A percentile compares a stretch with the other conserved stretches of the same genome.
phyloP scores from a whole-genome alignment of 2,329 filamentous ascomycete species.

The Colletotrichum lupini region DNA sequence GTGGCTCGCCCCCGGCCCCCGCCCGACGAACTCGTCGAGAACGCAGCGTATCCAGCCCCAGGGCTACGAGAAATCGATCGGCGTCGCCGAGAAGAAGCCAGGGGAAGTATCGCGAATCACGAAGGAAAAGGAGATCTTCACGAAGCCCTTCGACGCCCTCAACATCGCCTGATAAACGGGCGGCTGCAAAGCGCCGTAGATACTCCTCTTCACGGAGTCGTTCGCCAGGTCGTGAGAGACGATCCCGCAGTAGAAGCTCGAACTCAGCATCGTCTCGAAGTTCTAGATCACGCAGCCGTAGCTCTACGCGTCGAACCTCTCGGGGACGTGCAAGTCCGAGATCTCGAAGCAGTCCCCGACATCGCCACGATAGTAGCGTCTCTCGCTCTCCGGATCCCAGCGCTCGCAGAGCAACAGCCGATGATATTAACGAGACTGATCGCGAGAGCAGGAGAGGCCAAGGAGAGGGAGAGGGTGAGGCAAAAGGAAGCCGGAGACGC shows the following conservation, averaged over 20 bases:
- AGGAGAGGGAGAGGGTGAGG: background rate
- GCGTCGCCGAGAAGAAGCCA: constrained; percentile 48
- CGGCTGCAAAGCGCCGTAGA: constrained; percentile 60
- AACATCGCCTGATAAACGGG: constrained; percentile 49
- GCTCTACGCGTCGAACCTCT: constrained; percentile 42
- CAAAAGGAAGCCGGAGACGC: constrained; percentile 49
- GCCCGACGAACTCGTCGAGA: constrained; percentile 47
- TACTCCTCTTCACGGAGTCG: constrained; percentile 61
- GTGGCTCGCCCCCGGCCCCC: constrained; percentile 46
- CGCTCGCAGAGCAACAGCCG: background rate
- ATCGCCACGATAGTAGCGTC: background rate
- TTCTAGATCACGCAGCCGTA: constrained; percentile 52
- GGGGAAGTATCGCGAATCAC: constrained; percentile 36
- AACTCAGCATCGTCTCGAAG: constrained; percentile 52
- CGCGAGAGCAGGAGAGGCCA: background rate
- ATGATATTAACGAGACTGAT: background rate
- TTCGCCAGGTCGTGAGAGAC: constrained; percentile 52
- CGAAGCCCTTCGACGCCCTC: constrained; percentile 45
- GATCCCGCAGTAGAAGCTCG: constrained; percentile 44
- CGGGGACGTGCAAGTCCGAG: constrained; percentile 28
- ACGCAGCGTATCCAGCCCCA: constrained; percentile 43
- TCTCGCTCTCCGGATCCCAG: background rate
- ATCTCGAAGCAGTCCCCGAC: background rate
- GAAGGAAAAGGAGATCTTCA: constrained; percentile 39
- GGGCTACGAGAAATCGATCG: constrained; percentile 51